Percentiles rank a stretch among this genome's conserved stretches.
phyloP scores from a whole-genome alignment of 139 green algal genomes.

The Haematococcus lacustris region DNA sequence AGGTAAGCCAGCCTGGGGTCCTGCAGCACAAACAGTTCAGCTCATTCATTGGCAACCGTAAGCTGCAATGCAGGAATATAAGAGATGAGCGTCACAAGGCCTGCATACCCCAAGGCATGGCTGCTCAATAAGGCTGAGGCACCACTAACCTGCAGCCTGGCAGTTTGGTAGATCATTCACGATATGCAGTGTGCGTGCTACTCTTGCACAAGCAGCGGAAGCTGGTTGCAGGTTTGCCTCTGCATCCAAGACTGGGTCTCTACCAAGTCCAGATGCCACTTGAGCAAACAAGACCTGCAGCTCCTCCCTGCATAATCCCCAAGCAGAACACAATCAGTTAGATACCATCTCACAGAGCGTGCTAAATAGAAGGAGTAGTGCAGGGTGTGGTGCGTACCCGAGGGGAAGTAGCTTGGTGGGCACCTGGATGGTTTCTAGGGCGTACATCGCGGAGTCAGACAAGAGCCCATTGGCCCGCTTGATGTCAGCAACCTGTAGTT shows the following conservation, averaged over 20 bases:
- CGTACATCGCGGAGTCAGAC: constrained; percentile 75
- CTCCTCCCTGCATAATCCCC: constrained; percentile 25
- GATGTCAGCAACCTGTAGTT: constrained; percentile 73
- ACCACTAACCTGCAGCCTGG: too few relatives aligned
- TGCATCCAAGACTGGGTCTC: constrained; percentile 34
- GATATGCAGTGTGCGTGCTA: constrained; percentile 14
- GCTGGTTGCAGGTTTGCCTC: constrained; percentile 34
- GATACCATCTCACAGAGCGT: background rate
- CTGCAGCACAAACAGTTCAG: too few relatives aligned
- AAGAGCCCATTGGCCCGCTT: constrained; percentile 76
- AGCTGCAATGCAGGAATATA: too few relatives aligned
- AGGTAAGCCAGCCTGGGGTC: too few relatives aligned
- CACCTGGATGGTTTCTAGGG: constrained; percentile 62
- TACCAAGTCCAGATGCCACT: constrained; percentile 15
- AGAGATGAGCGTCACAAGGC: too few relatives aligned
- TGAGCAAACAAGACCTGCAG: constrained; percentile 26
- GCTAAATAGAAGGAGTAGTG: too few relatives aligned
- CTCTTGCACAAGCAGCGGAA: constrained; percentile 33
- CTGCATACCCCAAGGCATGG: too few relatives aligned
- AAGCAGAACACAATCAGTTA: background rate
- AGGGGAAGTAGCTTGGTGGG: constrained; percentile 56
- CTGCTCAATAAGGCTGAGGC: too few relatives aligned
- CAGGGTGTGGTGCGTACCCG: too few relatives aligned
- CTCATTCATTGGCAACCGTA: too few relatives aligned
- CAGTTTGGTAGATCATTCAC: too few relatives aligned